These are phyloP conservation scores for Tricholomella constricta DNA, from an alignment of 768 basidiomycete genomes.

Conservation along the genomic window DNA sequence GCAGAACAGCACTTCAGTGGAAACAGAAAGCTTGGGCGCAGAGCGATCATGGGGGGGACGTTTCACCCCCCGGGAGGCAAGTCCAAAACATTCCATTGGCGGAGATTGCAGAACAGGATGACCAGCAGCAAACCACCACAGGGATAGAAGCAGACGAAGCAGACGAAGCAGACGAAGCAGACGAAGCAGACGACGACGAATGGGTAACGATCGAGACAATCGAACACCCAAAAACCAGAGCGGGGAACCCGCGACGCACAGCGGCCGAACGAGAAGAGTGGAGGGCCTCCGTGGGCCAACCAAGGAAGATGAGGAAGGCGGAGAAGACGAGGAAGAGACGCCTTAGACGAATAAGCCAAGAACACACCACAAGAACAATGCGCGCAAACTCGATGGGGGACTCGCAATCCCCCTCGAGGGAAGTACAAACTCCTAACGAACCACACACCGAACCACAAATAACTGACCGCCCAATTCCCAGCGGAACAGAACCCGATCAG, in stretches of 20 bases:
- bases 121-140: neutral
- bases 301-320: neutral
- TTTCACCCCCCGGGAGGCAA: neutral
- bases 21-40: neutral
- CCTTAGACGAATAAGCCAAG: neutral
- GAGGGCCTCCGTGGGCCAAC: neutral
- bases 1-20: neutral
- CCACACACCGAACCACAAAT: no score
- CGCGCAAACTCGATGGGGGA: slow-evolving; percentile 14
- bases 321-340: neutral
- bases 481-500: no score
- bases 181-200: neutral
- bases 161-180: neutral
- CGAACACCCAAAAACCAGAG: neutral
- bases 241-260: neutral
- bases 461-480: no score
- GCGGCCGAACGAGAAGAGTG: neutral
- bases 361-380: neutral
- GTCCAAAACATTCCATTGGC: neutral
- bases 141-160: neutral
- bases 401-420: slow-evolving; percentile 6
- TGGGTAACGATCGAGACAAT: neutral
- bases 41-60: neutral
- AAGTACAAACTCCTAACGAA: no score
- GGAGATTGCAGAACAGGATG: neutral